Conservation (phyloP, 768 basidiomycete genomes). For the Lyophyllum decastes region DNA sequence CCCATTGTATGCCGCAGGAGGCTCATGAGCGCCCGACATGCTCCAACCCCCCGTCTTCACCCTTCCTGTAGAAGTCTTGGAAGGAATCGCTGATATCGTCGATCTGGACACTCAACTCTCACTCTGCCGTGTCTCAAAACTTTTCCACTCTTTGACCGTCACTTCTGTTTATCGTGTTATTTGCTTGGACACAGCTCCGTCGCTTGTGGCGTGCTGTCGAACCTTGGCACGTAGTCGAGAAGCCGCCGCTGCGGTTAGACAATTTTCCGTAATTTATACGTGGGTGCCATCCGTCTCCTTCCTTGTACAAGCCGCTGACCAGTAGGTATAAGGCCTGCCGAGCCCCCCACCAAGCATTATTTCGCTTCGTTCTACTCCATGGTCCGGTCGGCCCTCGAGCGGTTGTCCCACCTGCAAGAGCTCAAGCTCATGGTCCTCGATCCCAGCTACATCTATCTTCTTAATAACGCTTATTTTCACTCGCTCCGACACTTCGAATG, state of each 20-base stretch:
- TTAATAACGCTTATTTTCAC: slow-evolving; percentile 25
- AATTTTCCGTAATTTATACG: slow-evolving; percentile 35
- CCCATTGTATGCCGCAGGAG: not conserved
- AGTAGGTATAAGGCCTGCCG: slow-evolving; percentile 15
- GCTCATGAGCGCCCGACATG: slow-evolving; percentile 10
- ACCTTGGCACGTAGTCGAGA: slow-evolving; percentile 28
- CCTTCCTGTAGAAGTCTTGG: slow-evolving; percentile 37
- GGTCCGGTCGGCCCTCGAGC: slow-evolving; percentile 27
- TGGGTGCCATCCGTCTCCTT: slow-evolving; percentile 20
- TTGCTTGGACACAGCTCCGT: slow-evolving; percentile 26
- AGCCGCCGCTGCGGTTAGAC: slow-evolving; percentile 30
- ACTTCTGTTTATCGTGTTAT: slow-evolving; percentile 35
- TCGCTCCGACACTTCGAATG: slow-evolving; percentile 36
- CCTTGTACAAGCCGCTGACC: not conserved
- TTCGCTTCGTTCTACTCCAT: slow-evolving; percentile 32
- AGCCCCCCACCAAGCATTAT: slow-evolving; percentile 19
- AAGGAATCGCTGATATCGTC: slow-evolving; percentile 32
- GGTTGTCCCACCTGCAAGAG: slow-evolving; percentile 26
- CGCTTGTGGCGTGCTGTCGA: slow-evolving; percentile 33
- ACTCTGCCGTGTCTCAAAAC: slow-evolving; percentile 32
- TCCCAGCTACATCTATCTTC: slow-evolving; percentile 25
- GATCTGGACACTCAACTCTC: slow-evolving; percentile 28
- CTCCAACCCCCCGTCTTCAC: slow-evolving; percentile 10
- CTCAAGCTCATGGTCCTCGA: slow-evolving; percentile 34
- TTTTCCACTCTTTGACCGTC: slow-evolving; percentile 32